Evolutionary conservation across 2,329 filamentous ascomycete species (phyloP).

Genomic region (Aureobasidium sp.): DNA sequence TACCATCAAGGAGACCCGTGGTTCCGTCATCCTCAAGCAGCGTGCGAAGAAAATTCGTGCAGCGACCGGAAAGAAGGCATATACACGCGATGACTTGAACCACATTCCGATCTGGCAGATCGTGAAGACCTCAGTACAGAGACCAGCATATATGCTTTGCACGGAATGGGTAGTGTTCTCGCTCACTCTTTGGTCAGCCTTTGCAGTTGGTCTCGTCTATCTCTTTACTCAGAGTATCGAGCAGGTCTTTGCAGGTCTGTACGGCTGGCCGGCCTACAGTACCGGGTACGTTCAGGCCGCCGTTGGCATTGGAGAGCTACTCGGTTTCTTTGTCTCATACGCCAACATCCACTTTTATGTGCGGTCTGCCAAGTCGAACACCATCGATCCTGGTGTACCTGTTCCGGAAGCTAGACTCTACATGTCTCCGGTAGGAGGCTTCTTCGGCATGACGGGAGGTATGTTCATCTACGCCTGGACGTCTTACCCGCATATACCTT

Average conservation of each 20-base stretch:
- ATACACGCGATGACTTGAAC: constrained; percentile 28
- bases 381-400: constrained; percentile 26
- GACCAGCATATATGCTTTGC: constrained; percentile 34
- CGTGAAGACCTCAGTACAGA: constrained; percentile 24
- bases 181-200: constrained; percentile 42
- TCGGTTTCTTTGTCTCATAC: constrained; percentile 26
- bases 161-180: constrained; percentile 43
- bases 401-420: constrained; percentile 40
- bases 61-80: constrained; percentile 20
- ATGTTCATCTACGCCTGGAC: constrained; percentile 47
- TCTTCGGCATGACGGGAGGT: constrained; percentile 39
- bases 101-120: constrained; percentile 23
- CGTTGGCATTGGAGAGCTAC: constrained; percentile 37
- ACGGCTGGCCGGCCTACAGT: constrained; percentile 32
- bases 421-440: constrained; percentile 33
- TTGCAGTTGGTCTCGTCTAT: constrained; percentile 39
- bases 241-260: constrained; percentile 33
- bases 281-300: constrained; percentile 38
- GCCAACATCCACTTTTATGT: constrained; percentile 30
- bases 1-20: constrained; percentile 39
- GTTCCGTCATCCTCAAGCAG: constrained; percentile 36
- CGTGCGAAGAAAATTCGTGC: constrained; percentile 28
- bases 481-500: constrained; percentile 33
- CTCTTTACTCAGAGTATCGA: constrained; percentile 42
- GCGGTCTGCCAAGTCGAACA: constrained; percentile 30